Conservation (phyloP, 176 grass and related monocot species). For the Aegilops longissima region DNA sequence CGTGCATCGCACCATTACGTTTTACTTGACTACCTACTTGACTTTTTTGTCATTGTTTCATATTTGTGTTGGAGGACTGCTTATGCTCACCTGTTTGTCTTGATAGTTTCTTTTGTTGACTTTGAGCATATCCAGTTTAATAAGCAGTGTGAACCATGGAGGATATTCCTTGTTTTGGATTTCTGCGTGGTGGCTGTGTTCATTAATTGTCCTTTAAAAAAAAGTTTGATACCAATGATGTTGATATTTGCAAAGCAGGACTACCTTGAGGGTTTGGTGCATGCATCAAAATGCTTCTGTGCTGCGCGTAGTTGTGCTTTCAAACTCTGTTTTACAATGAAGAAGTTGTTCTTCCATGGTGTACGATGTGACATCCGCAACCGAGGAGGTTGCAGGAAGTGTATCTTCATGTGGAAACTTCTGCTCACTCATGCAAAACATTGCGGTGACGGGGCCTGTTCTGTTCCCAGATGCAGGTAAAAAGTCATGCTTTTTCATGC, state of each 20-base stretch:
- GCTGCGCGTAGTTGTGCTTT: constrained; percentile 43
- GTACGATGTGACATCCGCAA: constrained; percentile 46
- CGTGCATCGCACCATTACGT: background rate
- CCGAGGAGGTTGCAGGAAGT: constrained; percentile 53
- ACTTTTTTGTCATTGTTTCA: background rate
- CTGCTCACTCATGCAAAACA: constrained; percentile 43
- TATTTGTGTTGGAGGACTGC: background rate
- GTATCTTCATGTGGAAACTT: constrained; percentile 79
- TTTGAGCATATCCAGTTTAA: background rate
- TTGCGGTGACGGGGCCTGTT: constrained; percentile 17
- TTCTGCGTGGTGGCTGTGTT: background rate
- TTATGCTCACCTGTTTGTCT: background rate
- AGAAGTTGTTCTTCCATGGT: constrained; percentile 75
- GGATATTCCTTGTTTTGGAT: background rate
- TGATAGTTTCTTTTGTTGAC: background rate
- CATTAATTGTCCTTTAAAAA: background rate
- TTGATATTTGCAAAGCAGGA: constrained; percentile 55
- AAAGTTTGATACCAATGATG: background rate
- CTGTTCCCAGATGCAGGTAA: constrained; percentile 59
- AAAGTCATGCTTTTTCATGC: constrained; percentile 12
- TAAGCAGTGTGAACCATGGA: background rate
- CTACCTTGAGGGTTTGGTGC: constrained; percentile 59
- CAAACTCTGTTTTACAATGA: constrained; percentile 51
- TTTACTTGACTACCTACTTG: background rate
- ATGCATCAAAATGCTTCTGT: constrained; percentile 63